Evolutionary conservation across 2,329 filamentous ascomycete genomes (phyloP).

Genomic region (Ophiocordyceps sinensis): DNA sequence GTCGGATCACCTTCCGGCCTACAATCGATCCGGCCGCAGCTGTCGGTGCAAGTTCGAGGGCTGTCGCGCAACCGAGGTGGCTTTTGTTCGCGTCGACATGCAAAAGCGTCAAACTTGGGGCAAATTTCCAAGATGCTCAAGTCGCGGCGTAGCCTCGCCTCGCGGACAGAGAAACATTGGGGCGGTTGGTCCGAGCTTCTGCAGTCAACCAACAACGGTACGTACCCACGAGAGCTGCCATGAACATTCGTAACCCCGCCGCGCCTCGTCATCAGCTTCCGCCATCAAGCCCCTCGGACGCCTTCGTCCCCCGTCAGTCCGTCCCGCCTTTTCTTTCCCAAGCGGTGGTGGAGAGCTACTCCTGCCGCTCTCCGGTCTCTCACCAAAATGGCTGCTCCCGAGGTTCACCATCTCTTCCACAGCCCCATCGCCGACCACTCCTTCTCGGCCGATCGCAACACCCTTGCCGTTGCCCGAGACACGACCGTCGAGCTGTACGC

Average conservation of each 20-base stretch:
- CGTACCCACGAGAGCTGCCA: background rate
- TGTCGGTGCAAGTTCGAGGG: background rate
- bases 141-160: background rate
- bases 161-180: too few species aligned
- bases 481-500: conserved; percentile 81
- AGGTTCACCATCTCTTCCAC: conserved; percentile 96
- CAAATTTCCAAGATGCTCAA: background rate
- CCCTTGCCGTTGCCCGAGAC: conserved; percentile 82
- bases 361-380: conserved; percentile 22
- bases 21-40: background rate
- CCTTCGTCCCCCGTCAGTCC: background rate
- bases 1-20: background rate
- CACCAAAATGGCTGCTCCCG: conserved; percentile 60
- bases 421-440: conserved; percentile 94
- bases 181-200: background rate
- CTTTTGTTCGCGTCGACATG: background rate
- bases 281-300: background rate
- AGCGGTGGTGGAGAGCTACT: conserved; percentile 89
- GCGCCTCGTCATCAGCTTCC: background rate
- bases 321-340: background rate
- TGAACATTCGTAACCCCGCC: too few species aligned
- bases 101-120: background rate
- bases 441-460: conserved; percentile 83
- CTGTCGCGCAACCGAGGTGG: background rate
- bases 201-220: too few species aligned